phyloP scores from a whole-genome alignment of 352 stramenopile genomes.

The Pythium sp. region DNA sequence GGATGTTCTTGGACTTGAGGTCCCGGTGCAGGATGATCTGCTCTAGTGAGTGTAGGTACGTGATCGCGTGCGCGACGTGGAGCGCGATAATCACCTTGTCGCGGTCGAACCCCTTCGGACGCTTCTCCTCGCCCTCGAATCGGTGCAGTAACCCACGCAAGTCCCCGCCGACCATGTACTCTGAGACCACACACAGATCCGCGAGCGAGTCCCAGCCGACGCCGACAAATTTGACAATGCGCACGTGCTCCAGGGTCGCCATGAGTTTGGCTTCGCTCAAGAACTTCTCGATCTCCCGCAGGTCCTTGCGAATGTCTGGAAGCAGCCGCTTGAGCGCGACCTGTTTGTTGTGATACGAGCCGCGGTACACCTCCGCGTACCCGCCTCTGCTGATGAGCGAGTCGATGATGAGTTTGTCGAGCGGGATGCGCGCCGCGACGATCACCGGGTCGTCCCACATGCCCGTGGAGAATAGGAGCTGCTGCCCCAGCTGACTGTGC shows the following conservation, averaged over 20 bases:
- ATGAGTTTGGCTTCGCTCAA: slow-evolving; percentile 54
- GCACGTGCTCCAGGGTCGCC: slow-evolving; percentile 35
- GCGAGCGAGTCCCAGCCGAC: slow-evolving; percentile 54
- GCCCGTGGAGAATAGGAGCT: not conserved
- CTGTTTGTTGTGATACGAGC: slow-evolving; percentile 26
- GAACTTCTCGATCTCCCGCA: slow-evolving; percentile 40
- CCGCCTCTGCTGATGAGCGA: slow-evolving; percentile 44
- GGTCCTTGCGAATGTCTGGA: slow-evolving; percentile 36
- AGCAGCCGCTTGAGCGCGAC: slow-evolving; percentile 59
- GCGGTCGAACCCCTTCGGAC: slow-evolving; percentile 33
- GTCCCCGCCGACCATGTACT: slow-evolving; percentile 64
- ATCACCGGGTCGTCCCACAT: slow-evolving; percentile 46
- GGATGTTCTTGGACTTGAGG: slow-evolving; percentile 52
- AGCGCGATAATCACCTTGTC: slow-evolving; percentile 40
- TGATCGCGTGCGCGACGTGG: slow-evolving; percentile 36
- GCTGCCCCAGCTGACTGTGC: not conserved
- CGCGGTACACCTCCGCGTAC: slow-evolving; percentile 57
- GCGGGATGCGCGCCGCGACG: slow-evolving; percentile 38
- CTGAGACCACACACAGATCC: slow-evolving; percentile 56
- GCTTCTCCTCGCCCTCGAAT: slow-evolving; percentile 21
- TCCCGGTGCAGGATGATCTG: slow-evolving; percentile 43
- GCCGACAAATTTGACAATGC: slow-evolving; percentile 53
- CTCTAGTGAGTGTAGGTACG: slow-evolving; percentile 44
- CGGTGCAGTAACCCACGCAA: slow-evolving; percentile 38
- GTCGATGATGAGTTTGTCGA: slow-evolving; percentile 34